These are phyloP conservation scores for Venturia pyrina DNA, from an alignment of 2,329 filamentous ascomycete genomes.

Conservation along the genomic window DNA sequence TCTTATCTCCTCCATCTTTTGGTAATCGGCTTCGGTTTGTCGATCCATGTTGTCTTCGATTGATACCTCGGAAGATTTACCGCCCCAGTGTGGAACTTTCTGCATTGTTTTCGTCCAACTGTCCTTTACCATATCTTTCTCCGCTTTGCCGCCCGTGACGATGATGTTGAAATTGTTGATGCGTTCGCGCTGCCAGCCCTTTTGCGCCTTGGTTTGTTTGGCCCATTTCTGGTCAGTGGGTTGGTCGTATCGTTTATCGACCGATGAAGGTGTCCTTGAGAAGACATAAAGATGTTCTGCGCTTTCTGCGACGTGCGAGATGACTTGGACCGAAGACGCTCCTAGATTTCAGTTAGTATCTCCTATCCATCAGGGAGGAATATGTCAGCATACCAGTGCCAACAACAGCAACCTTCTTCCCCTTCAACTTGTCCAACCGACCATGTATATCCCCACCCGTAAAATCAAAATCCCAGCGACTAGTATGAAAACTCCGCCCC, in stretches of 20 bases:
- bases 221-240: constrained; percentile 15
- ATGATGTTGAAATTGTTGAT: constrained; percentile 35
- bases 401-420: constrained; percentile 31
- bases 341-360: constrained; percentile 13
- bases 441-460: constrained; percentile 25
- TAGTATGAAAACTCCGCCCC: constrained; percentile 32
- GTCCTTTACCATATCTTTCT: constrained; percentile 38
- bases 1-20: constrained; percentile 31
- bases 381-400: constrained; percentile 23
- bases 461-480: constrained; percentile 31
- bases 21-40: constrained; percentile 27
- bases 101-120: constrained; percentile 31
- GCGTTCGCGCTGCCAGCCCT: constrained; percentile 42
- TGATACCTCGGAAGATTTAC: constrained; percentile 11
- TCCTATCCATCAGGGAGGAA: background rate
- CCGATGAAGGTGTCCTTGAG: constrained; percentile 29
- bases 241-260: constrained; percentile 22
- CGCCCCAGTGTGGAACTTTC: constrained; percentile 26
- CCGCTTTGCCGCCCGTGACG: constrained; percentile 23
- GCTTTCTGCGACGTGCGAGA: constrained; percentile 28
- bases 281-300: constrained; percentile 28
- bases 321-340: constrained; percentile 29
- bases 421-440: constrained; percentile 24
- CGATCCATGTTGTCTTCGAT: constrained; percentile 20
- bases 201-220: background rate